phyloP scores from a whole-genome alignment of 768 basidiomycete species.

The Macrolepiota fuliginosa region DNA sequence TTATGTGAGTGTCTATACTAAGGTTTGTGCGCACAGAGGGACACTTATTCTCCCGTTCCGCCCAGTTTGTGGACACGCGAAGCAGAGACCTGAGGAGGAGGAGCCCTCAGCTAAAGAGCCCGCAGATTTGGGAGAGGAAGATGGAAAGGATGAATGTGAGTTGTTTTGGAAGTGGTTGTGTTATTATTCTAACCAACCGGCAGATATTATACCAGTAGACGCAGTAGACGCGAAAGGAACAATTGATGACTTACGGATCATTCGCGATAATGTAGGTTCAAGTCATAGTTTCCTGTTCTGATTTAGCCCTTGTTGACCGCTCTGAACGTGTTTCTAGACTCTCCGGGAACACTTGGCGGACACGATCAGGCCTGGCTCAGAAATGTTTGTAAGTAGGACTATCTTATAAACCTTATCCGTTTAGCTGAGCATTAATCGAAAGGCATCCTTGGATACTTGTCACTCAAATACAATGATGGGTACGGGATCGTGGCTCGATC shows the following conservation, averaged over 20 bases:
- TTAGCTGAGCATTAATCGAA: not conserved
- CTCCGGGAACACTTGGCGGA: not conserved
- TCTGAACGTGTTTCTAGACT: not conserved
- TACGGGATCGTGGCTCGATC: not conserved
- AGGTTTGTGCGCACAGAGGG: not conserved
- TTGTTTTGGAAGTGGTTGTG: not conserved
- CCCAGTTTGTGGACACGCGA: not conserved
- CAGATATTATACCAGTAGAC: not conserved
- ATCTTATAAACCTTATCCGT: not conserved
- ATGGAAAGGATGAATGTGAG: constrained; percentile 5
- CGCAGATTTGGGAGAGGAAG: not conserved
- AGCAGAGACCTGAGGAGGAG: not conserved
- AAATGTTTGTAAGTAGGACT: not conserved
- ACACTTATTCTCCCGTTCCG: not conserved
- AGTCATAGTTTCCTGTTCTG: not conserved
- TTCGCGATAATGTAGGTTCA: not conserved
- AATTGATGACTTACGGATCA: not conserved
- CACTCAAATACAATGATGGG: constrained; percentile 4
- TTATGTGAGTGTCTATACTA: not conserved
- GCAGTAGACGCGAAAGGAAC: not conserved
- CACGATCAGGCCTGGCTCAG: not conserved
- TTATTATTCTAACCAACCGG: not conserved
- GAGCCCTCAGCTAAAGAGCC: not conserved
- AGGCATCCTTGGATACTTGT: constrained; percentile 4
- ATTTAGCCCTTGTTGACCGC: not conserved